Evolutionary conservation across 768 basidiomycete species (phyloP), one percentile per base, ranked within the genome.

Genomic region (Ramaria rubella): DNA sequence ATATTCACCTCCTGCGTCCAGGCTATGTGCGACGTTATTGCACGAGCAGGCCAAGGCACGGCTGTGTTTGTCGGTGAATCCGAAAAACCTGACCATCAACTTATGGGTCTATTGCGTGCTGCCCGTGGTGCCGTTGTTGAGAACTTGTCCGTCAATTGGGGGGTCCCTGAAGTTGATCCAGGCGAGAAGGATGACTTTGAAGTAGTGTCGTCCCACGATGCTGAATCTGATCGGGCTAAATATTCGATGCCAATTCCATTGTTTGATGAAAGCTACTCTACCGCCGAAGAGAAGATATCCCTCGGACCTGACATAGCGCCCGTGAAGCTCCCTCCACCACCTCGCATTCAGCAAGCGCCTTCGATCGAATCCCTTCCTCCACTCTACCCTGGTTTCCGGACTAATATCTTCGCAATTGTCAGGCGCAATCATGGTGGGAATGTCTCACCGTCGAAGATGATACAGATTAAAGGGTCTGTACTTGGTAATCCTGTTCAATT

Each of bases 11-110:
- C 3, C 17, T 42, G 33, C 21, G 42, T 24, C 7, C 24, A 27
- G 2, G 77, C 72, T 0, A 71, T 78, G 61, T 81, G 80, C 60
- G 74, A 79, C 58, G 66, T 73, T 4, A 77, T 86, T 21, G 82
- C 85, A 0, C 66, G 70, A 17, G 72, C 70, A 1, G 84, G 85
- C 2, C 71, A 76, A 7, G 85, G 84, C 15, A 68, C 72, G 24
- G 75, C 65, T 46, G 67, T 81, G 0, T 77, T 78, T 53, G 79
- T 82, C 4, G 64, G 70, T 4, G 65, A 72, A 4, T 64, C 72
- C 9, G 80, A 81, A 53, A 70, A 70, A 26, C 81, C 83, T 17
- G 58, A 71, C 3, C 75, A 65, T 4, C 82, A 82, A 62, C 78
- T 78, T 46, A 70, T 77, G 1, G 67, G 69, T 7, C 72, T 86